Percentiles rank a stretch among this genome's conserved stretches.
These are phyloP conservation scores for Rhododendron kiyosumense DNA, from an alignment of 148 eudicot species.

Conservation along the genomic window DNA sequence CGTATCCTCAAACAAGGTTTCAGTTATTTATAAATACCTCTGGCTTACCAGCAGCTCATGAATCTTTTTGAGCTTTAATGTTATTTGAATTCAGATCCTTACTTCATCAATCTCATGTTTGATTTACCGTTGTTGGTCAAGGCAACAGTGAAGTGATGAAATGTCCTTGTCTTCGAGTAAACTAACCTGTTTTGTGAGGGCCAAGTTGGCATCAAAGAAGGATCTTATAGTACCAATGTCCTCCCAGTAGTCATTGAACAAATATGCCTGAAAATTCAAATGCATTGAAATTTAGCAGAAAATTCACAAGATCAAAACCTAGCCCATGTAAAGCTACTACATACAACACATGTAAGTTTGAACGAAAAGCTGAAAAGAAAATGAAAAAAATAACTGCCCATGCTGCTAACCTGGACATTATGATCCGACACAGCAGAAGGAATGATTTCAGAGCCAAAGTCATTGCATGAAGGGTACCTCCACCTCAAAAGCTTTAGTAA, in stretches of 20 bases:
- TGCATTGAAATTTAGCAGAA: not conserved
- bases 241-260: slow-evolving; percentile 94
- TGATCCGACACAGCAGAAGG: slow-evolving; percentile 68
- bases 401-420: slow-evolving; percentile 62
- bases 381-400: not conserved
- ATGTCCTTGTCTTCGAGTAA: not conserved
- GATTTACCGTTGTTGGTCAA: not conserved
- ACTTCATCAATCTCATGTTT: not conserved
- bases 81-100: not conserved
- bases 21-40: not conserved
- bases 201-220: slow-evolving; percentile 93
- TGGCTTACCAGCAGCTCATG: not conserved
- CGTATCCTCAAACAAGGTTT: not conserved
- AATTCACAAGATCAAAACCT: not conserved
- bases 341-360: not conserved
- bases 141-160: not conserved
- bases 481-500: slow-evolving; percentile 65
- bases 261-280: slow-evolving; percentile 55
- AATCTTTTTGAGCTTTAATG: not conserved
- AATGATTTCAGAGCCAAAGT: slow-evolving; percentile 91
- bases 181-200: slow-evolving; percentile 82
- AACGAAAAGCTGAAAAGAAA: not conserved
- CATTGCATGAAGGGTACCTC: slow-evolving; percentile 65
- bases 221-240: slow-evolving; percentile 94
- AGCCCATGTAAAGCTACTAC: not conserved